These are phyloP conservation scores for Cardamine occulta DNA, from an alignment of 345 rosid genomes.

Conservation along the genomic window DNA sequence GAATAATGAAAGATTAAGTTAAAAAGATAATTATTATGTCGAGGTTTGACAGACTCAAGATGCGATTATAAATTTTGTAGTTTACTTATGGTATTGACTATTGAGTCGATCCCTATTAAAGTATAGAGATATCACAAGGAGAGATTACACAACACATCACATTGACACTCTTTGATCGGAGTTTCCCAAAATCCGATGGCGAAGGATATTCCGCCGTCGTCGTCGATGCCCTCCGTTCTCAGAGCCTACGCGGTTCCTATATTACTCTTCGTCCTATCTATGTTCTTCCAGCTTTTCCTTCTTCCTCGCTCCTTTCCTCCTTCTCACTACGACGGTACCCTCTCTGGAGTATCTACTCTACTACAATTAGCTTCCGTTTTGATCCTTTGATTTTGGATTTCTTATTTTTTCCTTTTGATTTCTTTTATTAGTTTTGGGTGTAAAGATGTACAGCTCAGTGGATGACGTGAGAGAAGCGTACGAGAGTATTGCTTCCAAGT, in stretches of 20 bases:
- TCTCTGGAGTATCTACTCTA: slow-evolving; percentile 1
- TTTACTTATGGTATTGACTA: background rate
- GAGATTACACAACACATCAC: background rate
- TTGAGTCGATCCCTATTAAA: background rate
- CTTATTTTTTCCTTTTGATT: slow-evolving; percentile 1
- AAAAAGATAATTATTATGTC: background rate
- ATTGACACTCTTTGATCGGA: slow-evolving; percentile 30
- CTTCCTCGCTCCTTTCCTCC: slow-evolving; percentile 78
- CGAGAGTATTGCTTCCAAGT: slow-evolving; percentile 56
- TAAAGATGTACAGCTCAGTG: slow-evolving; percentile 55
- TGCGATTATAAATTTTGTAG: background rate
- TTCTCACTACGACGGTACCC: slow-evolving; percentile 81
- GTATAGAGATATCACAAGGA: background rate
- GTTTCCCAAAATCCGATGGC: slow-evolving; percentile 46
- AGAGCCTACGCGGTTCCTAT: slow-evolving; percentile 71
- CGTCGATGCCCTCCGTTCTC: slow-evolving; percentile 44
- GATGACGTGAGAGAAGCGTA: slow-evolving; percentile 76
- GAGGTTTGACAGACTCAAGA: background rate
- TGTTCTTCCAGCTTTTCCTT: slow-evolving; percentile 78
- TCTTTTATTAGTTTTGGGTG: slow-evolving; percentile 58
- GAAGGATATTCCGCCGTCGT: slow-evolving; percentile 31
- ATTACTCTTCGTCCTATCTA: slow-evolving; percentile 56
- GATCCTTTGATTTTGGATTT: slow-evolving; percentile 4
- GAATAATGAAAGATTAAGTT: background rate
- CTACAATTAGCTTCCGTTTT: background rate